Conservation (phyloP, 805 yeast species). For the Yarrowia sp. region DNA sequence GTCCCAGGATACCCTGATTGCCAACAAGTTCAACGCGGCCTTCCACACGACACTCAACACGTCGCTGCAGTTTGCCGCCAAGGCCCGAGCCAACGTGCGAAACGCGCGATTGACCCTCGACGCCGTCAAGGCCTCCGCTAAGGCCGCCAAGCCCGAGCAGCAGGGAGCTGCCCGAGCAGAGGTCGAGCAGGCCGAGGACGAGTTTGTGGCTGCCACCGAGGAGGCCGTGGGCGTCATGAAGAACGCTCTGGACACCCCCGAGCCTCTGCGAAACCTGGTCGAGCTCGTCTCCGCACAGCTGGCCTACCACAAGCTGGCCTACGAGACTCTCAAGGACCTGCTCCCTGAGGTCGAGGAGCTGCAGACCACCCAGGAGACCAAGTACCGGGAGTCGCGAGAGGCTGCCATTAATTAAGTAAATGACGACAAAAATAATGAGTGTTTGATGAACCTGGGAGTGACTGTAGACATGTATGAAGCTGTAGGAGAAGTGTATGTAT, state of each 20-base stretch:
- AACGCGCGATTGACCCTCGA: conserved; percentile 81
- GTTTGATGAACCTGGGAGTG: neutral
- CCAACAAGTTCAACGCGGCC: conserved; percentile 70
- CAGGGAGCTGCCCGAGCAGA: conserved; percentile 76
- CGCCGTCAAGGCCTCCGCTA: conserved; percentile 68
- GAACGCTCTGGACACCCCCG: conserved; percentile 73
- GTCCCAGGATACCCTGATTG: conserved; percentile 79
- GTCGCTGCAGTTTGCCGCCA: conserved; percentile 66
- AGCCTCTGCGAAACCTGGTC: conserved; percentile 68
- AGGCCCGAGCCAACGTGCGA: conserved; percentile 75
- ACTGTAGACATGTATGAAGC: neutral
- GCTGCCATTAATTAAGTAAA: conserved; percentile 30
- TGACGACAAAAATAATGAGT: conserved; percentile 32
- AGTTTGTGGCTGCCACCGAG: conserved; percentile 87
- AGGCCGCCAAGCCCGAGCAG: conserved; percentile 63
- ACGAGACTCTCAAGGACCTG: conserved; percentile 68
- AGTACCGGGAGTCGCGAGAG: conserved; percentile 49
- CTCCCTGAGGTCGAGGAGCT: conserved; percentile 68
- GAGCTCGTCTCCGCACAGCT: conserved; percentile 80
- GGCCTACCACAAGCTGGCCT: conserved; percentile 78
- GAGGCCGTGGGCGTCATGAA: conserved; percentile 85
- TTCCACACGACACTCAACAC: conserved; percentile 67
- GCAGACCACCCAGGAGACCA: conserved; percentile 59
- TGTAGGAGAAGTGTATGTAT: neutral
- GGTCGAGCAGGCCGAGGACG: conserved; percentile 86